phyloP scores from a whole-genome alignment of 1,284 basidiomycete species.

The Melampsora occidentalis region DNA sequence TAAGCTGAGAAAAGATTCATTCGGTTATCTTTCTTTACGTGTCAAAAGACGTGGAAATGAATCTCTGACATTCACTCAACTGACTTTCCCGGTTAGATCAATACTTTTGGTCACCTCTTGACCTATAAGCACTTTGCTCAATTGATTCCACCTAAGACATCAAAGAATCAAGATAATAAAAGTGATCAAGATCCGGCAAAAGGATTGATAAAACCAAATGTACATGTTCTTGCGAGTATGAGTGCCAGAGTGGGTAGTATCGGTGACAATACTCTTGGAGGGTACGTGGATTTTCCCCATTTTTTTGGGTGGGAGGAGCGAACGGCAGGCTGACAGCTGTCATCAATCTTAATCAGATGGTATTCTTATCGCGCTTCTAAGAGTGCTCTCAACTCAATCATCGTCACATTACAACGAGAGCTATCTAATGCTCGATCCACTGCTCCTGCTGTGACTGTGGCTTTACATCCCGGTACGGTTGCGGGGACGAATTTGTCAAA shows the following conservation, averaged over 20 bases:
- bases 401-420: slow-evolving; percentile 50
- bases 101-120: slow-evolving; percentile 51
- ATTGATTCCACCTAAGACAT: slow-evolving; percentile 47
- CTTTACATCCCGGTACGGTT: slow-evolving; percentile 51
- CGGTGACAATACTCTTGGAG: slow-evolving; percentile 50
- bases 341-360: slow-evolving; percentile 17
- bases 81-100: slow-evolving; percentile 44
- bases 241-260: slow-evolving; percentile 51
- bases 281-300: slow-evolving; percentile 47
- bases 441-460: slow-evolving; percentile 47
- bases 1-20: not conserved
- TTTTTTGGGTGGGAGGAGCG: slow-evolving; percentile 42
- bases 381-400: slow-evolving; percentile 54
- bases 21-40: too few relatives aligned
- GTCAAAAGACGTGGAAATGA: too few relatives aligned
- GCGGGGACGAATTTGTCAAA: slow-evolving; percentile 50
- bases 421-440: slow-evolving; percentile 39
- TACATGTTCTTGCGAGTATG: slow-evolving; percentile 49
- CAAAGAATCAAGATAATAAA: not conserved
- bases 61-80: too few relatives aligned
- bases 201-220: slow-evolving; percentile 47
- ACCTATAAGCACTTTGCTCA: slow-evolving; percentile 51
- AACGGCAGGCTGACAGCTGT: slow-evolving; percentile 44
- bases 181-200: slow-evolving; percentile 26
- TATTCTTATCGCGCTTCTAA: slow-evolving; percentile 53